Conservation (phyloP, 225 moss, liverwort and hornwort genomes). For the Bryum argenteum region DNA sequence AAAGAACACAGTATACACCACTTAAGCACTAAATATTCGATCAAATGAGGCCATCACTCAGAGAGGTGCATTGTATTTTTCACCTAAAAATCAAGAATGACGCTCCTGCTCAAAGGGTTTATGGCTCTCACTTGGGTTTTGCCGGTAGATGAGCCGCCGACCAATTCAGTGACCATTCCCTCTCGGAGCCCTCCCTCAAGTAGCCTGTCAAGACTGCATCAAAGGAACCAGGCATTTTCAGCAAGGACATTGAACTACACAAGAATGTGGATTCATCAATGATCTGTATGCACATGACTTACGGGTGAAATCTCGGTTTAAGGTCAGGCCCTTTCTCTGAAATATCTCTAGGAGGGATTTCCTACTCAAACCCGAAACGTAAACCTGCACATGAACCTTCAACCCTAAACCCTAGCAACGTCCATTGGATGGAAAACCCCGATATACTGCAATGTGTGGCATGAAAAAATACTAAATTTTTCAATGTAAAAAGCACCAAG, state of each 20-base stretch:
- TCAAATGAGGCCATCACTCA: too few relatives aligned
- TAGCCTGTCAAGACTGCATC: conserved; percentile 72
- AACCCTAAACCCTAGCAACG: not conserved
- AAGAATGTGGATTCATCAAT: not conserved
- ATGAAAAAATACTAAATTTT: not conserved
- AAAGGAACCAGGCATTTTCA: not conserved
- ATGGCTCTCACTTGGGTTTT: conserved; percentile 79
- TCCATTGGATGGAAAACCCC: conserved; percentile 6
- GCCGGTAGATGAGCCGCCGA: conserved; percentile 88
- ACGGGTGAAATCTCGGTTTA: too few relatives aligned
- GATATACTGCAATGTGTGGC: not conserved
- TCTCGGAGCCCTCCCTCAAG: conserved; percentile 81
- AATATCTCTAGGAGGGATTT: too few relatives aligned
- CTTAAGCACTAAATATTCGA: too few relatives aligned
- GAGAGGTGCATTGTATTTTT: too few relatives aligned
- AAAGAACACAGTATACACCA: not conserved
- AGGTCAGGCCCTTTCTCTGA: too few relatives aligned
- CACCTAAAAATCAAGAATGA: too few relatives aligned
- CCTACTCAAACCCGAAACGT: too few relatives aligned
- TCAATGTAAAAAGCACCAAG: conserved; percentile 6
- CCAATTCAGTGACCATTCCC: conserved; percentile 90
- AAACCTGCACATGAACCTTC: too few relatives aligned
- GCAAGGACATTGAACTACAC: not conserved
- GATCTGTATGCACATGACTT: not conserved
- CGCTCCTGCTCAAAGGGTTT: not conserved